These are phyloP conservation scores for Penicillium psychrofluorescens DNA, from an alignment of 495 filamentous ascomycete species.

Conservation along the genomic window DNA sequence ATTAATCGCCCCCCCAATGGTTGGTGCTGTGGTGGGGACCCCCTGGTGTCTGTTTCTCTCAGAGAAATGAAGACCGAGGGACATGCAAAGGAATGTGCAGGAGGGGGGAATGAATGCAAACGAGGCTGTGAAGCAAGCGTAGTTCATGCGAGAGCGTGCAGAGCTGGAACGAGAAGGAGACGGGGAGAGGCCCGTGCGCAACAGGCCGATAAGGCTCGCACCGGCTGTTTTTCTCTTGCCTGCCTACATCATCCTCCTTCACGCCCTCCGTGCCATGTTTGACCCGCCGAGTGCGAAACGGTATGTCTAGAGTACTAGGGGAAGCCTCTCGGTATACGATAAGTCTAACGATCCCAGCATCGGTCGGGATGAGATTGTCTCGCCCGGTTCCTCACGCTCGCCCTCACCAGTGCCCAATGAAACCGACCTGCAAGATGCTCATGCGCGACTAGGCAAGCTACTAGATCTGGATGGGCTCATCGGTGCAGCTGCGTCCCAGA, in stretches of 20 bases:
- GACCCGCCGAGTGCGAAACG: slow-evolving; percentile 35
- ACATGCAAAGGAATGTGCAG: background rate
- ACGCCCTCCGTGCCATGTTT: slow-evolving; percentile 25
- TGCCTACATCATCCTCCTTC: background rate
- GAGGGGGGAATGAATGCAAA: slow-evolving; percentile 2
- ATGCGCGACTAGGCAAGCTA: slow-evolving; percentile 30
- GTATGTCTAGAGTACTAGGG: slow-evolving; percentile 12
- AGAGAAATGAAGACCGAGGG: background rate
- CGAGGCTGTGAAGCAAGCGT: slow-evolving; percentile 9
- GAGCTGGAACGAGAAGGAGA: slow-evolving; percentile 1
- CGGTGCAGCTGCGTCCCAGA: background rate
- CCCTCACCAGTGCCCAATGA: slow-evolving; percentile 27
- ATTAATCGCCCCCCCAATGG: slow-evolving; percentile 16
- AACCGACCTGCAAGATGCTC: slow-evolving; percentile 23
- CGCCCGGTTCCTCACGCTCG: slow-evolving; percentile 23
- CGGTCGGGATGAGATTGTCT: slow-evolving; percentile 36
- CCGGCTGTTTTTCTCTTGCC: slow-evolving; percentile 2
- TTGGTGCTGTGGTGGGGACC: slow-evolving; percentile 11
- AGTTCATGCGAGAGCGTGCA: too few species aligned
- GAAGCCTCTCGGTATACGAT: too few species aligned
- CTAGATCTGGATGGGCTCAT: slow-evolving; percentile 29
- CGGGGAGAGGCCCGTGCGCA: background rate
- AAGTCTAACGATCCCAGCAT: slow-evolving; percentile 15
- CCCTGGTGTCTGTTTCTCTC: slow-evolving; percentile 1
- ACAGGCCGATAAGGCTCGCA: background rate